Evolutionary conservation across 176 grass and related monocot genomes (phyloP).

Genomic region (Cenchrus purpureus): DNA sequence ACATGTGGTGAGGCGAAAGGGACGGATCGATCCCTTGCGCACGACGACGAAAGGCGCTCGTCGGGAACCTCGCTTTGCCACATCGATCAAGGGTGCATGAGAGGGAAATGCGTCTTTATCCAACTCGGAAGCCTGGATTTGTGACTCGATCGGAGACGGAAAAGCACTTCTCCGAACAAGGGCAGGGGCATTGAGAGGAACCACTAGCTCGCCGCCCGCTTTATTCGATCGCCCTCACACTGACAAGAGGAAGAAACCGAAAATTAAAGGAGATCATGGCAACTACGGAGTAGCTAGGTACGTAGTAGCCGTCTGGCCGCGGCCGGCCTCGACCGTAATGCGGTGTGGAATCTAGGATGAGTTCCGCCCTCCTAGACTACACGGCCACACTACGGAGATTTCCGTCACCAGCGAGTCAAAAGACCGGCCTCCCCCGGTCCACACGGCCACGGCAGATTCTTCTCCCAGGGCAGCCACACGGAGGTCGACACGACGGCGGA

Average conservation of each 20-base stretch:
- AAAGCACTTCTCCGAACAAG: no score
- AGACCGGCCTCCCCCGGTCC: neutral
- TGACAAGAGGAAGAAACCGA: neutral
- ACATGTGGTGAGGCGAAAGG: neutral
- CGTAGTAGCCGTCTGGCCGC: no score
- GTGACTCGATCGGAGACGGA: no score
- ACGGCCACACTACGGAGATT: neutral
- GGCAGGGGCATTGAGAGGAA: neutral
- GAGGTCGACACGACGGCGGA: constrained; percentile 37
- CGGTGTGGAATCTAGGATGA: no score
- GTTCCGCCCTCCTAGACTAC: neutral
- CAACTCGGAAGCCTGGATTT: neutral
- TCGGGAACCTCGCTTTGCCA: constrained; percentile 37
- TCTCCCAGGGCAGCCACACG: constrained; percentile 14
- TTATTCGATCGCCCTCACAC: neutral
- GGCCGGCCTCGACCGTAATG: no score
- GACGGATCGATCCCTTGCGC: constrained; percentile 30
- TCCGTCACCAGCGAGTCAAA: constrained; percentile 26
- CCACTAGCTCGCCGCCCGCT: constrained; percentile 1
- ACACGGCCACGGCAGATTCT: constrained; percentile 34
- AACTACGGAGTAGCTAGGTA: no score
- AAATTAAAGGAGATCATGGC: neutral
- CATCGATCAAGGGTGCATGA: neutral
- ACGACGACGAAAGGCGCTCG: constrained; percentile 53
- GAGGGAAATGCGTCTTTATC: constrained; percentile 55